These are phyloP conservation scores for Leccinum pellstonianum DNA, from an alignment of 768 basidiomycete genomes.

Conservation along the genomic window DNA sequence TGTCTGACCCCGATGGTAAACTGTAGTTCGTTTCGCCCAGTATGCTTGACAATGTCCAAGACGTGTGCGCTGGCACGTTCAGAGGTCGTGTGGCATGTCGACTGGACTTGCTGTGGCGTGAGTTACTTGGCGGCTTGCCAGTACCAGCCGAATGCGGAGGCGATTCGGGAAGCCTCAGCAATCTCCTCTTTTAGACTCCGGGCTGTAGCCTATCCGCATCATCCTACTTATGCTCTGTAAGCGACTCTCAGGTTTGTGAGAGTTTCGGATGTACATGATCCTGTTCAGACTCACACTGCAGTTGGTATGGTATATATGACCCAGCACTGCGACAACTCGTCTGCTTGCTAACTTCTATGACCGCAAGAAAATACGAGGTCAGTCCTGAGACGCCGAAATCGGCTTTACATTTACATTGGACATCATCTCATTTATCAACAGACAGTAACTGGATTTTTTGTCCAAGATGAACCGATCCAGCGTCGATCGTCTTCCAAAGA, in stretches of 20 bases:
- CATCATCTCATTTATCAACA: not conserved
- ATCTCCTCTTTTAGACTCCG: too few species aligned
- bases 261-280: not conserved
- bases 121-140: too few species aligned
- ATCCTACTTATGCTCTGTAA: not conserved
- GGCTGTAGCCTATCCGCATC: too few species aligned
- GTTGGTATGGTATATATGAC: not conserved
- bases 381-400: too few species aligned
- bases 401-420: not conserved
- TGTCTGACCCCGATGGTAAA: not conserved
- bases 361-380: constrained; percentile 1
- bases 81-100: not conserved
- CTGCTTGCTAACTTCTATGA: not conserved
- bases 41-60: not conserved
- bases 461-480: constrained; percentile 8
- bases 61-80: not conserved
- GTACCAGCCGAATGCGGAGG: too few species aligned
- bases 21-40: not conserved
- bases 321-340: not conserved
- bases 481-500: not conserved
- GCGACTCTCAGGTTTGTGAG: not conserved
- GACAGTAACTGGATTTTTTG: constrained; percentile 6
- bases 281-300: not conserved
- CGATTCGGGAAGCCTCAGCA: too few species aligned
- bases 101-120: too few species aligned